These are phyloP conservation scores for Collybia nuda DNA, from an alignment of 768 basidiomycete genomes.

Conservation along the genomic window DNA sequence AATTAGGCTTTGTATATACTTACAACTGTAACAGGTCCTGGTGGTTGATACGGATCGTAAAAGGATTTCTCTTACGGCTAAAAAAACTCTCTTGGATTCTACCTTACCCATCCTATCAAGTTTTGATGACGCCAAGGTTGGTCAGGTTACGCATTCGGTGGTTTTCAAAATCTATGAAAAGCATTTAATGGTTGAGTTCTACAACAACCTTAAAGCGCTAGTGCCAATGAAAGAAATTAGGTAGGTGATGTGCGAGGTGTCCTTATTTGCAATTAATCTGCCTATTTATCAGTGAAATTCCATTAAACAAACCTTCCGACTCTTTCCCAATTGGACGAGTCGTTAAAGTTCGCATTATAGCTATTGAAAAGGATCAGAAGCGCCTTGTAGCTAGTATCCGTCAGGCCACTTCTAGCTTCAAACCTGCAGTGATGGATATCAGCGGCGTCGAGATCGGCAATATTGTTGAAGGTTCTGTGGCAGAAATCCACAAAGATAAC, in stretches of 20 bases:
- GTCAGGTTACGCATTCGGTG: slow-evolving; percentile 76
- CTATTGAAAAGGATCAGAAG: slow-evolving; percentile 52
- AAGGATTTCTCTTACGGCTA: slow-evolving; percentile 84
- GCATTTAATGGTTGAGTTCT: slow-evolving; percentile 84
- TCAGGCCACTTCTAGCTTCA: slow-evolving; percentile 61
- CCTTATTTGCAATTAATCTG: slow-evolving; percentile 3
- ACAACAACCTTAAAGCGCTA: slow-evolving; percentile 81
- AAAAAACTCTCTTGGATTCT: slow-evolving; percentile 87
- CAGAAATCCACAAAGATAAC: slow-evolving; percentile 86
- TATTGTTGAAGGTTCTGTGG: slow-evolving; percentile 65
- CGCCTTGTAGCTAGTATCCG: slow-evolving; percentile 86
- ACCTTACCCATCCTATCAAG: slow-evolving; percentile 65
- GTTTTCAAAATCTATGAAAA: slow-evolving; percentile 84
- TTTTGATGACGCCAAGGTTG: slow-evolving; percentile 67
- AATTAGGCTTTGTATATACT: neutral
- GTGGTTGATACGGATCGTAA: slow-evolving; percentile 79
- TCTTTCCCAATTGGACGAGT: slow-evolving; percentile 80
- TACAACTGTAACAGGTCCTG: slow-evolving; percentile 55
- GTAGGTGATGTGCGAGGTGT: slow-evolving; percentile 36
- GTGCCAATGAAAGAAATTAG: slow-evolving; percentile 82
- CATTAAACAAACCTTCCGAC: slow-evolving; percentile 51
- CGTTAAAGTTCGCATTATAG: slow-evolving; percentile 78
- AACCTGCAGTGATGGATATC: slow-evolving; percentile 56
- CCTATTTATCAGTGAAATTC: slow-evolving; percentile 57
- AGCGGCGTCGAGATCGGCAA: slow-evolving; percentile 77